Evolutionary conservation across 805 yeast species (phyloP), one percentile per base, ranked within the genome.

Genomic region (Suhomyces sp.): DNA sequence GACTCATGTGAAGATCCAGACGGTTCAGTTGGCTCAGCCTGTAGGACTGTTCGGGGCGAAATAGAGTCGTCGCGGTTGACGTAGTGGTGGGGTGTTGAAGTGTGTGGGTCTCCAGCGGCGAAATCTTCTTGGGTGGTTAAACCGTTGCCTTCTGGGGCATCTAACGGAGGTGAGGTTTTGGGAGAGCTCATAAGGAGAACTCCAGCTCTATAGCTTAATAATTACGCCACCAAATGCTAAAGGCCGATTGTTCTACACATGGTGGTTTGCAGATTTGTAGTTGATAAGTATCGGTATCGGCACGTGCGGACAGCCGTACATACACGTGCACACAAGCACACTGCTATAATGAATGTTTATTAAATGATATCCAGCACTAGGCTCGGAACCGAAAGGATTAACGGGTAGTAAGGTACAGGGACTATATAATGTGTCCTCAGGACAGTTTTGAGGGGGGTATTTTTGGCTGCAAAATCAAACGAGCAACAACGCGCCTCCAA

Each of bases 401-500:
- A n/a, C 36, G 36, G 36, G 42, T 38, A 38, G 42, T 38, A 19
- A 38, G 8, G 22, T 38, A 38, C 42, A 38, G 42, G 13, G 42
- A 38, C 42, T 19, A 17, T 17, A 17, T 38, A 38, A 29, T 33
- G 36, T n/a, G 17, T n/a, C 36, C 36, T n/a, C 24, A 38, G 4
- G 23, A 38, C 13, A 19, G n/a, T 15, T 15, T n/a, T 38, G 42
- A 19, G 24, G 42, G 2, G 42, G 51, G 51, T 9, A 38, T 38
- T 33, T 38, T 38, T 38, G 42, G 42, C 17, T 38, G 24, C 42
- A 38, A 19, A 40, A 38, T 44, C 36, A 52, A 19, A 61, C 53
- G 40, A 61, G 31, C 42, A 63, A 47, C 47, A 66, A 61, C 17
- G 58, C 60, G 29, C 66, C 62, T 12, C 67, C 67, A 52, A 66